Base-by-base conservation (phyloP, 208 protist species). In the Phytomonas sp. region DNA sequence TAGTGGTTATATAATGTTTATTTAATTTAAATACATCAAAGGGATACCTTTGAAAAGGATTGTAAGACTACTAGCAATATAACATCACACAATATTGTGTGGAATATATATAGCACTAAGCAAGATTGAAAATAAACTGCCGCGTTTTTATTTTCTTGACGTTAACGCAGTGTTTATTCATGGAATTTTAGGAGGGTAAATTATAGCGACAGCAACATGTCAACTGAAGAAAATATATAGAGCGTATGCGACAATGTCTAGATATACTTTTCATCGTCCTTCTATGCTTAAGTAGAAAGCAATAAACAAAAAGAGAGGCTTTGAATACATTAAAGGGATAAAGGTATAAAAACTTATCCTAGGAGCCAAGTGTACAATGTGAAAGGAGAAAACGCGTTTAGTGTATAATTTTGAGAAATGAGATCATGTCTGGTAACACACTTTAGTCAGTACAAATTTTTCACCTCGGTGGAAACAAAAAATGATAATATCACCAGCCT, bases 251-350 rank as follows among this genome's bases (percentile, higher is more conserved):
- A 40, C 4, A 40, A 40, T 40, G 40, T 49, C 12, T 49, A 12
- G 6, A 19, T 49, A 19, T 49, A 16, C 14, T 49, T 49, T 49
- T 16, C 3, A 49, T 49, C 10, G 12, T 49, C 14, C 40, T 49
- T 10, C 12, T 12, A 16, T 49, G 7, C 12, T 49, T 23, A 49
- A 49, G 40, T 30, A 73, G 60, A 56, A 74, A 67, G 59, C 63
- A 64, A 69, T 5, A 3, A 26, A 62, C 49, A 30, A 60, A 63
- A 23, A 8, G 40, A 66, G n/a, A 4, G 2, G 10, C 29, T 2
- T 62, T 19, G n/a, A 30, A 12, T 60, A n/a, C 36, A 42, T 12
- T 49, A 49, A 49, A 49, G 19, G 12, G 40, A 49, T 4, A 49
- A 49, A 49, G 40, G 10, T 49, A 16, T 10, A 12, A 12, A 19